A percentile compares a stretch with the other conserved stretches of the same genome.
Evolutionary conservation across 2,329 filamentous ascomycete genomes (phyloP).

Genomic region (Aureobasidium namibiae): DNA sequence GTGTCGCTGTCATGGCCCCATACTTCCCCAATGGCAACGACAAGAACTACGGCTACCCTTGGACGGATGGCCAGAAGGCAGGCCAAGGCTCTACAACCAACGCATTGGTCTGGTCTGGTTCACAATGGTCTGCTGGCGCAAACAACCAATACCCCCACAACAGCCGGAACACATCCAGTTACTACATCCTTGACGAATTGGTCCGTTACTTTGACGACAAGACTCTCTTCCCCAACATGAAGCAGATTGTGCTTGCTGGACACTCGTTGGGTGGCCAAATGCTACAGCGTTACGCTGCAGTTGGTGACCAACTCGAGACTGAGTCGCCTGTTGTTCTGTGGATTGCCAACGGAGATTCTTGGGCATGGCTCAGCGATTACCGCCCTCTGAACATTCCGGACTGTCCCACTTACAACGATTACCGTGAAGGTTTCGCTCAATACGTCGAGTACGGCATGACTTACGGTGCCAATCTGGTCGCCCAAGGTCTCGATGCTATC

Average conservation of each 20-base stretch:
- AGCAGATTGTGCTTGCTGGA: slow-evolving; percentile 30
- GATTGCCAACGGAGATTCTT: slow-evolving; percentile 29
- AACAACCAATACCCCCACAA: slow-evolving; percentile 29
- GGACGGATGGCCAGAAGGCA: slow-evolving; percentile 19
- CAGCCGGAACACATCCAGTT: slow-evolving; percentile 23
- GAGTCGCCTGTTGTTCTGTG: slow-evolving; percentile 25
- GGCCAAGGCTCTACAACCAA: slow-evolving; percentile 25
- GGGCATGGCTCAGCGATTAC: slow-evolving; percentile 24
- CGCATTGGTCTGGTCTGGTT: slow-evolving; percentile 27
- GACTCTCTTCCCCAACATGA: slow-evolving; percentile 27
- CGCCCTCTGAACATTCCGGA: slow-evolving; percentile 23
- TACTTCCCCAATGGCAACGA: slow-evolving; percentile 30
- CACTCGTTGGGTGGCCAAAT: slow-evolving; percentile 30
- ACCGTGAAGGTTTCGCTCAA: slow-evolving; percentile 27
- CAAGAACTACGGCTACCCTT: slow-evolving; percentile 27
- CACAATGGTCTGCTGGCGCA: slow-evolving; percentile 27
- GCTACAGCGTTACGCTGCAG: slow-evolving; percentile 28
- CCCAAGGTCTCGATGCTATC: slow-evolving; percentile 23
- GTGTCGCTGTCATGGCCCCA: slow-evolving; percentile 26
- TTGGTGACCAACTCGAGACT: slow-evolving; percentile 21
- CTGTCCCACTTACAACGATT: slow-evolving; percentile 28
- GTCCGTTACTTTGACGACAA: slow-evolving; percentile 29
- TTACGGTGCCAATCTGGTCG: slow-evolving; percentile 24
- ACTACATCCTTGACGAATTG: slow-evolving; percentile 27
- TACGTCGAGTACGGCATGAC: slow-evolving; percentile 26